Percentiles rank a stretch among this genome's conserved stretches.
Evolutionary conservation across 192 early-diverging fungal genomes (phyloP).

Genomic region (Dissophora ornata): DNA sequence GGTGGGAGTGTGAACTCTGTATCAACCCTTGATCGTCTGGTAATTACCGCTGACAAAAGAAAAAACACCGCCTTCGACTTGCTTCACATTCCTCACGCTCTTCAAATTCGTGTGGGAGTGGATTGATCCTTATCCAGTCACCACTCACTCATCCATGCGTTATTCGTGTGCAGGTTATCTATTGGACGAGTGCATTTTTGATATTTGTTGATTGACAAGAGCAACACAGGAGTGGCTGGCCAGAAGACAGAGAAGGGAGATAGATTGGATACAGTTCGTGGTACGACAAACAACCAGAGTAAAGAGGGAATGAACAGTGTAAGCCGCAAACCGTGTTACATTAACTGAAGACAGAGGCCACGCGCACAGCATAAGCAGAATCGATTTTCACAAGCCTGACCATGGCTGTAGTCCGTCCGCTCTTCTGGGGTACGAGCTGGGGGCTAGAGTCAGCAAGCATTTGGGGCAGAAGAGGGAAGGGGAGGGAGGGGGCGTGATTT

Average conservation of each 20-base stretch:
- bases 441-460: too few relatives aligned
- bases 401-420: too few relatives aligned
- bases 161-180: background rate
- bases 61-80: background rate
- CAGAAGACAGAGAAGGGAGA: background rate
- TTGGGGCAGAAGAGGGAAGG: too few relatives aligned
- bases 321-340: too few relatives aligned
- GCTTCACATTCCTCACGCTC: background rate
- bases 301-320: too few relatives aligned
- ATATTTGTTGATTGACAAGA: background rate
- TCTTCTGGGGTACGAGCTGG: too few relatives aligned
- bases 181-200: background rate
- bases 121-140: background rate
- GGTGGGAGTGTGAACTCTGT: too few relatives aligned
- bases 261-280: background rate
- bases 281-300: slow-evolving; percentile 14
- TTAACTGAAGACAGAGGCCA: too few relatives aligned
- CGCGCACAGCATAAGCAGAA: slow-evolving; percentile 14
- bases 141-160: too few relatives aligned
- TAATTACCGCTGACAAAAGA: slow-evolving; percentile 7
- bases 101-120: too few relatives aligned
- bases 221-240: background rate
- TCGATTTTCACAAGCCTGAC: too few relatives aligned
- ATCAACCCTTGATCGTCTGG: background rate
- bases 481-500: too few relatives aligned